Evolutionary conservation across 2,329 filamentous ascomycete species (phyloP), one percentile per base, ranked within the genome.

Genomic region (Penicillium sp.): DNA sequence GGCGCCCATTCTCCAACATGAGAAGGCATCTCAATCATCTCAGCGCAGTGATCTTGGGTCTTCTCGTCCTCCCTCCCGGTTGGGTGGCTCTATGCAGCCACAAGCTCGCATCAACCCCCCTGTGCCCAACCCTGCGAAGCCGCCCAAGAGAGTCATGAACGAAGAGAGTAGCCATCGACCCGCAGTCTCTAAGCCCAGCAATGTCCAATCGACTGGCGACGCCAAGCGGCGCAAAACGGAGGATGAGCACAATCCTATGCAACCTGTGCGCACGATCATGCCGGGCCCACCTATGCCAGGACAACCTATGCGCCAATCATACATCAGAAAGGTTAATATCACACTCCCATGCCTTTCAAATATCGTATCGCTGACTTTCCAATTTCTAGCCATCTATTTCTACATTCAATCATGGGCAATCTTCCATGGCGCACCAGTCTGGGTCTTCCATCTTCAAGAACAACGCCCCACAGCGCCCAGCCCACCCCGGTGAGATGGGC

Each of bases 221-320:
- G 80, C 83, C 21, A 97, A 96, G 78, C 85, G 92, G 54, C 84
- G 91, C 62, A 88, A 88, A 69, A 94, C 88, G 40, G 89, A 93
- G 38, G 82, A 86, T 57, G 86, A 90, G 59, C 83, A 87, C 52
- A 85, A 87, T 51, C 75, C 81, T 42, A 81, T 84, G 67, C 80
- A 85, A 53, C 81, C 84, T 39, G 80, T 85, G 43, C 82, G 85
- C 51, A 84, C 92, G 64, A 94, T 92, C 38, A 9, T 40, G 16
- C 38, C 38, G 8, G 38, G 38, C 4, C 38, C 16, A 21, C n/a
- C 38, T 10, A 40, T 40, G 38, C n/a, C 38, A 77, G 90, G 88
- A 13, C 90, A 91, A 49, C 91, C 92, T 5, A 91, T 95, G 62
- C 86, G 92, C 55, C 91, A 92, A 57, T 95, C 91, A 2, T 87